Percentiles rank a stretch among this genome's conserved stretches.
Evolutionary conservation across 805 yeast species (phyloP).

Genomic region (Lipomyces starkeyi): DNA sequence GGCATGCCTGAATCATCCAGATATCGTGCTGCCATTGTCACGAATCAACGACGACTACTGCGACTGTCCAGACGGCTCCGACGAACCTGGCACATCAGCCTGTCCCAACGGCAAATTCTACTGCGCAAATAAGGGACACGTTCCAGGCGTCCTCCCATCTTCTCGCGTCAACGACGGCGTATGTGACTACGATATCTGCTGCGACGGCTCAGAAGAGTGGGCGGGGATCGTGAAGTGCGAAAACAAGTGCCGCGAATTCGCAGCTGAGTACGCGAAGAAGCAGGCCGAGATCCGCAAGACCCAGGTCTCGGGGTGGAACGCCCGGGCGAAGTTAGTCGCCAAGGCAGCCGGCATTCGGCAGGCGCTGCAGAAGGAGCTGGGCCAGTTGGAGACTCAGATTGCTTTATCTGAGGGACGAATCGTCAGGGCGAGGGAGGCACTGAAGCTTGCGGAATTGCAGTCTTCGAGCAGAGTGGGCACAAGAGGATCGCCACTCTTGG

Average conservation of each 20-base stretch:
- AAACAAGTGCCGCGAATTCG: constrained; percentile 60
- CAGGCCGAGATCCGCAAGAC: constrained; percentile 36
- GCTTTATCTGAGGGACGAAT: constrained; percentile 36
- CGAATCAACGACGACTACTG: constrained; percentile 88
- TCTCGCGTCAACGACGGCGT: constrained; percentile 83
- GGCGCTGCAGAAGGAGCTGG: constrained; percentile 36
- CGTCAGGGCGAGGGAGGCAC: constrained; percentile 43
- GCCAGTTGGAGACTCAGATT: constrained; percentile 38
- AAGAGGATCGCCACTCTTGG: constrained; percentile 22
- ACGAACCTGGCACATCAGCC: constrained; percentile 95
- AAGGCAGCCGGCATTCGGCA: constrained; percentile 42
- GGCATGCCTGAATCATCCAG: constrained; percentile 72
- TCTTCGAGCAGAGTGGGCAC: constrained; percentile 23
- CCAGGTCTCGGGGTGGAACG: constrained; percentile 48
- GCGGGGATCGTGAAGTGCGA: constrained; percentile 56
- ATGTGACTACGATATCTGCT: constrained; percentile 87
- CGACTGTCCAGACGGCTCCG: constrained; percentile 97
- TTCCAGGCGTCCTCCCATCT: constrained; percentile 65
- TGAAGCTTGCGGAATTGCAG: constrained; percentile 42
- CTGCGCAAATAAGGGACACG: constrained; percentile 77
- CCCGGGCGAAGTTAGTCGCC: constrained; percentile 45
- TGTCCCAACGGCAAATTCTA: constrained; percentile 66
- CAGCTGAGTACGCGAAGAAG: constrained; percentile 47
- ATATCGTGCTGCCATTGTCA: constrained; percentile 61
- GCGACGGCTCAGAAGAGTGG: constrained; percentile 92